Base-by-base conservation (phyloP, 228 moss, liverwort and hornwort genomes). In the Sphagnum magellanicum region DNA sequence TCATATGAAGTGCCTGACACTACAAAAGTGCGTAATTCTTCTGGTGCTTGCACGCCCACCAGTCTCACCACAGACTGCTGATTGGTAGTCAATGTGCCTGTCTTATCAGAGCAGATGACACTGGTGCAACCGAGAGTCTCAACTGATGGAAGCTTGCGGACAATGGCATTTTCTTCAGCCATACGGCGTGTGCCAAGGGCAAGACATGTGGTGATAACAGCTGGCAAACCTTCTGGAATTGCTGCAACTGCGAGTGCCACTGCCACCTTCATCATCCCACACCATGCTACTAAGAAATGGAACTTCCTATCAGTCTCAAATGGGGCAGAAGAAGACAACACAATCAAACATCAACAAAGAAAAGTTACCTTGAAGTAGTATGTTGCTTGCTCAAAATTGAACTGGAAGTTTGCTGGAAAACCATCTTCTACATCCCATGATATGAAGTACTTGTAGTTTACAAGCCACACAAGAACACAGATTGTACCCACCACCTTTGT, bases 51-150 rank as follows among this genome's bases (percentile, higher is more conserved):
- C 53, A 79, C 67, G n/a, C 59, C 86, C 15, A 94, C 77, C 49
- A 94, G 59, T 70, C 89, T 85, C 58, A 88, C 91, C 53, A 94
- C 91, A 14, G 95, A 90, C 95, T 91, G 91, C 75, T 95, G 95
- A 65, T 95, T 95, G 5, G 95, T 95, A 13, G 95, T 95, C 67
- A 95, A 72, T 9, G 95, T 95, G 74, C 95, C 95, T 0, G 95
- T 95, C 80, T 95, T 95, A 68, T 95, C 92, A 51, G 95, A 95
- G 67, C 95, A 95, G 60, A 95, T 95, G 55, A 95, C 92, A 48
- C 90, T 95, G 8, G 95, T 95, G 76, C 95, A 95, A 16, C 95
- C 95, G 16, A 95, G 75, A 51, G 95, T 95, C 75, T 95, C 95
- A 11, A 95, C 95, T 67, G 90, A 91, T 0, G 90, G 95, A 4